Base-by-base conservation (phyloP, 331 rosid species). In the Rhamnella rubrinervis region DNA sequence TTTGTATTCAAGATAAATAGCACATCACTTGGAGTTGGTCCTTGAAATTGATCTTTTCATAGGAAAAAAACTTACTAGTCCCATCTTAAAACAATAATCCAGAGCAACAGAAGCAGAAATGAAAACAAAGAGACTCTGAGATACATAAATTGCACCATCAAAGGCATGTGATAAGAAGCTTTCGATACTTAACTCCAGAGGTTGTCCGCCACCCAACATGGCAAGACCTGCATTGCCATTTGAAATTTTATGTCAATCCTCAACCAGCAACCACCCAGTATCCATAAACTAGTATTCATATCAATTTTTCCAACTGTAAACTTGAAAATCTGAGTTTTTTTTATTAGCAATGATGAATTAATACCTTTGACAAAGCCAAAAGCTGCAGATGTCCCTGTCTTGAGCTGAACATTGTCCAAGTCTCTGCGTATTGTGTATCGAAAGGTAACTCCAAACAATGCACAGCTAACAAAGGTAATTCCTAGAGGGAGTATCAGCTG, bases 291-390 rank as follows among this genome's bases (percentile, higher is more conserved):
- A 10, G 0, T 8, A 7, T 8, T 41, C 31, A 26, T 41, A 6
- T 41, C 12, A 7, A 41, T 41, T 8, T 41, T 41, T 41, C 49
- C 2, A 9, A 44, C 14, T 44, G 47, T 40, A 8, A 40, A 40
- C 9, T 7, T 47, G 17, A 47, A 47, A 47, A 47, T 9, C 18
- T 9, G 35, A 31, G 35, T 31, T 31, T 31, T 31, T 23, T 23
- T 23, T 31, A 31, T 31, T 31, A 31, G 35, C 35, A 31, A 31
- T 49, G n/a, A 25, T 44, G 8, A 11, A 40, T 9, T 0, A 16
- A 26, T 91, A 89, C 98, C 98, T 82, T 90, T 93, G 71, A 90
- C 95, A 46, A 93, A 81, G 39, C 88, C 95, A 59, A 93, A 93
- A 53, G 97, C 98, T 23, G 96, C 96, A 20, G 92, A 81, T 23